Evolutionary conservation across 75 land plant species (phyloP).

Genomic region (Picea sitchensis): DNA sequence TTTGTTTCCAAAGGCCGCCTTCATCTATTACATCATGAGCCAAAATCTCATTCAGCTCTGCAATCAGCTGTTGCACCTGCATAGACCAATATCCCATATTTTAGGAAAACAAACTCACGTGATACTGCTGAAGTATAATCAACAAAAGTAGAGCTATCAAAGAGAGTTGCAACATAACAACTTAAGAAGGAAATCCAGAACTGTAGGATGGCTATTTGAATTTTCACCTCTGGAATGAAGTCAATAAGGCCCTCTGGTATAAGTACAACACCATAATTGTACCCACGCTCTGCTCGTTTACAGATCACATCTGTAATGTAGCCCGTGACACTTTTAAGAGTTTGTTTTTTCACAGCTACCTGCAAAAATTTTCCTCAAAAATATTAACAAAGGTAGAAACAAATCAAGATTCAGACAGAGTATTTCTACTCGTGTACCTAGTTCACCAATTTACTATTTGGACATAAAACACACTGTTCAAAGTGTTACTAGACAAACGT

Average conservation of each 20-base stretch:
- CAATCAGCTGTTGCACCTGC: slow-evolving; percentile 87
- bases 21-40: slow-evolving; percentile 78
- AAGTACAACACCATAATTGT: slow-evolving; percentile 96
- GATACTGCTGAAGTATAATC: not conserved
- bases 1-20: slow-evolving; percentile 82
- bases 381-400: not conserved
- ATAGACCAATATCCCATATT: not conserved
- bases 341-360: slow-evolving; percentile 76
- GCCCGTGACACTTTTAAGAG: slow-evolving; percentile 84
- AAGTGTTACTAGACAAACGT: not conserved
- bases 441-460: not conserved
- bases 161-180: not conserved
- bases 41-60: slow-evolving; percentile 92
- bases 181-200: not conserved
- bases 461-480: not conserved
- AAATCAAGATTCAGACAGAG: not conserved
- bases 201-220: not conserved
- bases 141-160: not conserved
- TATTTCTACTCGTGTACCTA: not conserved
- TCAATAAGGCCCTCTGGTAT: slow-evolving; percentile 97
- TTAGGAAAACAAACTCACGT: not conserved
- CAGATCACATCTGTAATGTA: slow-evolving; percentile 81
- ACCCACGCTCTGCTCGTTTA: slow-evolving; percentile 74
- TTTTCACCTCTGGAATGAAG: slow-evolving; percentile 86
- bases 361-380: slow-evolving; percentile 17